These are phyloP conservation scores for Pisolithus albus DNA, from an alignment of 768 basidiomycete genomes.

Conservation along the genomic window DNA sequence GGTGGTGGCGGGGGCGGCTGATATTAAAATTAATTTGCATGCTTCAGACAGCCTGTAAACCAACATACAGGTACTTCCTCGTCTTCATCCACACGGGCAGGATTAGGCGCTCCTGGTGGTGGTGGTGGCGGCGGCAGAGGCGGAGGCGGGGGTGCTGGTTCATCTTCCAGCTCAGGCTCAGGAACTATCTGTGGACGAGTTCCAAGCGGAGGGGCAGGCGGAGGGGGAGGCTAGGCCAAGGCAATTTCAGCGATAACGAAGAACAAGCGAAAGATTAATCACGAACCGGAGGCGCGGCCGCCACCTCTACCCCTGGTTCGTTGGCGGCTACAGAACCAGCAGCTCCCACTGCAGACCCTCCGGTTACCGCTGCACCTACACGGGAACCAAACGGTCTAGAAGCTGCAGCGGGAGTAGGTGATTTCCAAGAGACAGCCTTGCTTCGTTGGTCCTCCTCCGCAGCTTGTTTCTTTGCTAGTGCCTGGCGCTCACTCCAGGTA, in stretches of 20 bases:
- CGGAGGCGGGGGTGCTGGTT: constrained; percentile 11
- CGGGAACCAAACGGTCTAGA: constrained; percentile 32
- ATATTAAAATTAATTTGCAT: constrained; percentile 9
- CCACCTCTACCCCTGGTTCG: constrained; percentile 27
- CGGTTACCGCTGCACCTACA: constrained; percentile 24
- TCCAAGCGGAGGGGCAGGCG: constrained; percentile 17
- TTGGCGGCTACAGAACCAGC: constrained; percentile 19
- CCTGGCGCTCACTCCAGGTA: constrained; percentile 93
- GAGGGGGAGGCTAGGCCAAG: constrained; percentile 22
- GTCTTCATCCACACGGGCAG: constrained; percentile 20
- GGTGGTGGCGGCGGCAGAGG: constrained; percentile 24
- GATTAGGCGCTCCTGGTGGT: constrained; percentile 28
- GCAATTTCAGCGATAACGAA: constrained; percentile 3
- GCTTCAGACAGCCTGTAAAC: neutral
- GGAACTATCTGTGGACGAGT: constrained; percentile 10
- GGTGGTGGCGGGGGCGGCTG: constrained; percentile 30
- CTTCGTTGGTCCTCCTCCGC: constrained; percentile 72
- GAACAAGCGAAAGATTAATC: neutral
- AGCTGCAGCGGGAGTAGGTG: constrained; percentile 31
- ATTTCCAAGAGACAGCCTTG: constrained; percentile 44
- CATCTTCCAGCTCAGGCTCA: constrained; percentile 9
- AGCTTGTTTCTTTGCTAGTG: constrained; percentile 77
- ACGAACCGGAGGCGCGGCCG: constrained; percentile 24
- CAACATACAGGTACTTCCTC: constrained; percentile 9
- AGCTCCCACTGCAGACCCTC: constrained; percentile 27